These are phyloP conservation scores for Cutaneotrichosporon daszewskae DNA, from an alignment of 1,284 basidiomycete species.

Conservation along the genomic window DNA sequence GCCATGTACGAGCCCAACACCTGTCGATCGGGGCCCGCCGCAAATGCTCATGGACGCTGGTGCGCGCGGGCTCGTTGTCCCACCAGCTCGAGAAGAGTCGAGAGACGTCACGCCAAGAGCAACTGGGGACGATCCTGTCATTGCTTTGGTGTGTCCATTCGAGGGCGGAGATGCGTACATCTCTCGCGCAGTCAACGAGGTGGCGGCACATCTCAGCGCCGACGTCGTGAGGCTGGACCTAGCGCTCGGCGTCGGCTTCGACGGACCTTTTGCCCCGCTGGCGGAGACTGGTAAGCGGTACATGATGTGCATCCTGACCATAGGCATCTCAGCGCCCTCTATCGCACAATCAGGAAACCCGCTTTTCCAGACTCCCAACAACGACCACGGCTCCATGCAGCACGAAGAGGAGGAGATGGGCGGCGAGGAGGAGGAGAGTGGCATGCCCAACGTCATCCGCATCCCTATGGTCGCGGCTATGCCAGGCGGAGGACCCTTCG, in stretches of 20 bases:
- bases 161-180: conserved; percentile 75
- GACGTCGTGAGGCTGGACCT: conserved; percentile 73
- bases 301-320: conserved; percentile 49
- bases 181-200: conserved; percentile 66
- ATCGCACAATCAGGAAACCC: conserved; percentile 21
- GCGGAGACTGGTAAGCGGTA: conserved; percentile 66
- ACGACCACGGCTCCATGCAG: conserved; percentile 5
- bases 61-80: no score
- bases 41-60: neutral
- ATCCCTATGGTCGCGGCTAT: conserved; percentile 10
- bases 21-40: neutral
- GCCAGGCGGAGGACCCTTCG: conserved; percentile 3
- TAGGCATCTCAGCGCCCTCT: conserved; percentile 20
- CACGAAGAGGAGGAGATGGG: conserved; percentile 13
- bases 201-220: conserved; percentile 63
- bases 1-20: neutral
- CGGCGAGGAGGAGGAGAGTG: conserved; percentile 10
- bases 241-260: conserved; percentile 60
- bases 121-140: conserved; percentile 52
- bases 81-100: no score
- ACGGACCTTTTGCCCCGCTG: conserved; percentile 49
- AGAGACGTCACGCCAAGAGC: neutral
- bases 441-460: conserved; percentile 14
- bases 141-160: conserved; percentile 76
- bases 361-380: conserved; percentile 58